phyloP scores from a whole-genome alignment of 371 early-diverging fungal genomes.

The Rhizopus arrhizus region DNA sequence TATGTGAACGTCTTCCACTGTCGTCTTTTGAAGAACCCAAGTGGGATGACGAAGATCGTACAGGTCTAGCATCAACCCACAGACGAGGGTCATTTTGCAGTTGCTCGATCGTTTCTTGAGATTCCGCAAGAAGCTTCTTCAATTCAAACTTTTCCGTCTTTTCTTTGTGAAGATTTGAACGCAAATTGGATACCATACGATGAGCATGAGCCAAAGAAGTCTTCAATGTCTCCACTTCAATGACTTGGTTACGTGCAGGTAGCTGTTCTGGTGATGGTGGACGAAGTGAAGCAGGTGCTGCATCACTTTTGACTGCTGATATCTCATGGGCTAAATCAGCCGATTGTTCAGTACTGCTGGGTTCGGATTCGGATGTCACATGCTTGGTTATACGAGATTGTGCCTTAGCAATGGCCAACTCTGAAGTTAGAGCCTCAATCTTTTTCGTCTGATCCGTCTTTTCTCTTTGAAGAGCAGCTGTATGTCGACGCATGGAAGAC shows the following conservation, averaged over 20 bases:
- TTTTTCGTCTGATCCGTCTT: constrained; percentile 61
- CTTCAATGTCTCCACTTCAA: constrained; percentile 52
- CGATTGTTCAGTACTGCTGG: constrained; percentile 10
- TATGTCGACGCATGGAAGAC: constrained; percentile 59
- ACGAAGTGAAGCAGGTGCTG: constrained; percentile 14
- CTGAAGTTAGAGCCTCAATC: constrained; percentile 63
- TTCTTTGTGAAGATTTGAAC: constrained; percentile 49
- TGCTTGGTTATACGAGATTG: constrained; percentile 46
- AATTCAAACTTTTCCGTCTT: constrained; percentile 66
- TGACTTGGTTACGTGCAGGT: constrained; percentile 35
- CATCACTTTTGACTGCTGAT: constrained; percentile 15
- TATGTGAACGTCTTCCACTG: constrained; percentile 14
- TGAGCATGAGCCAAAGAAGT: constrained; percentile 51
- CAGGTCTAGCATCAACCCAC: constrained; percentile 43
- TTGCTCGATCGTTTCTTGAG: constrained; percentile 64
- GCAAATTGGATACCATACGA: constrained; percentile 48
- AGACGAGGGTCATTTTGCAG: constrained; percentile 59
- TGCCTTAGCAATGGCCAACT: constrained; percentile 55
- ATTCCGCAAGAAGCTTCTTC: constrained; percentile 62
- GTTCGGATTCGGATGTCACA: constrained; percentile 17
- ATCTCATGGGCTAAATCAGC: constrained; percentile 33
- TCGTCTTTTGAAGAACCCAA: constrained; percentile 6
- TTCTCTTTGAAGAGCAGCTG: constrained; percentile 66
- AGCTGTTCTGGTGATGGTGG: constrained; percentile 34
- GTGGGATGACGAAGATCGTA: constrained; percentile 8